phyloP scores from a whole-genome alignment of 495 filamentous ascomycete species.

The Elasticomyces elasticus region DNA sequence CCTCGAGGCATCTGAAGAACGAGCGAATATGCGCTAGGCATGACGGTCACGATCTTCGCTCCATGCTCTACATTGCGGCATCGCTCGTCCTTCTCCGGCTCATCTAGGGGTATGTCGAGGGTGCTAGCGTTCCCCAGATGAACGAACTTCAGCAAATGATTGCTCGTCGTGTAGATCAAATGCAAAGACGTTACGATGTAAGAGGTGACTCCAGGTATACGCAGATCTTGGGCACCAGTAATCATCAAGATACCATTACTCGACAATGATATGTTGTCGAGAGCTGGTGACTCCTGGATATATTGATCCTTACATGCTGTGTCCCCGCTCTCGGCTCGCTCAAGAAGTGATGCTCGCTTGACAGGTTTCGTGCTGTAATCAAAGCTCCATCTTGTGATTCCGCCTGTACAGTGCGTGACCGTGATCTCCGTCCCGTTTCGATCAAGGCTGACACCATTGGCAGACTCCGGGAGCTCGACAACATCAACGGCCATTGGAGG shows the following conservation, averaged over 20 bases:
- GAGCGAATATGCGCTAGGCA: constrained; percentile 73
- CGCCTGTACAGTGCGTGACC: constrained; percentile 51
- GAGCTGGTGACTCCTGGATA: no score
- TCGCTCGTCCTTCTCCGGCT: constrained; percentile 82
- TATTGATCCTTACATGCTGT: no score
- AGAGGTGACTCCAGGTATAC: constrained; percentile 56
- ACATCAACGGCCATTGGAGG: constrained; percentile 87
- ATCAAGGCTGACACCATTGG: constrained; percentile 66
- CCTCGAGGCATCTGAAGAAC: constrained; percentile 89
- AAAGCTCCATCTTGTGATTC: constrained; percentile 56
- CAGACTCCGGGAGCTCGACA: constrained; percentile 49
- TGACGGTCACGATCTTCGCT: constrained; percentile 73
- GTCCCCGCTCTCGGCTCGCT: no score
- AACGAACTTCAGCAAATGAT: constrained; percentile 86
- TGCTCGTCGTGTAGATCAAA: constrained; percentile 81
- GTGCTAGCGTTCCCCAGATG: constrained; percentile 59
- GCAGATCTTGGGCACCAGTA: not conserved
- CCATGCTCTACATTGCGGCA: constrained; percentile 90
- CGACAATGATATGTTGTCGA: not conserved
- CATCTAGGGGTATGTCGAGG: constrained; percentile 74
- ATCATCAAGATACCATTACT: constrained; percentile 57
- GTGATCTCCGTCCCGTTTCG: constrained; percentile 56
- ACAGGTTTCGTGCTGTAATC: constrained; percentile 24
- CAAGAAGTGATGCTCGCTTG: constrained; percentile 1
- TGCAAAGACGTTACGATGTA: constrained; percentile 74